A percentile compares a stretch with the other conserved stretches of the same genome.
These are phyloP conservation scores for Avena eriantha DNA, from an alignment of 176 grass and related monocot species.

Conservation along the genomic window DNA sequence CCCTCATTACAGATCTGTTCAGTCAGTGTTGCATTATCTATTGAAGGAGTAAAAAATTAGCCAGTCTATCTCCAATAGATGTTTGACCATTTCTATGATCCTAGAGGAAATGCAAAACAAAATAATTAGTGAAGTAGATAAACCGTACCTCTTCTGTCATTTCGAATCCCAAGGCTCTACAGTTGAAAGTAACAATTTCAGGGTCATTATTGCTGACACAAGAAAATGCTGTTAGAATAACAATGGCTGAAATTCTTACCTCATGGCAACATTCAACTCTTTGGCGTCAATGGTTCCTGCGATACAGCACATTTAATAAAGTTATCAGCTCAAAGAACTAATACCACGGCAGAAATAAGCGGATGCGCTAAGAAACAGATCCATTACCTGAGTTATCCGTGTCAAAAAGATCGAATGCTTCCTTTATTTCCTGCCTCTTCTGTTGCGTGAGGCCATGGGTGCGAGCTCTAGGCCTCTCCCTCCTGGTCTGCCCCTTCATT, in stretches of 20 bases:
- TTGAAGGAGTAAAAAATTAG: neutral
- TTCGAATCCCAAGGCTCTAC: constrained; percentile 96
- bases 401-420: constrained; percentile 92
- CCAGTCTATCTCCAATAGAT: neutral
- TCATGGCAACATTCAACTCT: constrained; percentile 95
- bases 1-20: neutral
- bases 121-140: neutral
- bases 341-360: neutral
- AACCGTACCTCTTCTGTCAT: constrained; percentile 80
- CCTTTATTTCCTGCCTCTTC: constrained; percentile 89
- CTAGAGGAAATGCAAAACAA: neutral
- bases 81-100: neutral
- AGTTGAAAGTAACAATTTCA: constrained; percentile 38
- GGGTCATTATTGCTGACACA: neutral
- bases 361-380: neutral
- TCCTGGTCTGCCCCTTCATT: constrained; percentile 57
- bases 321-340: neutral
- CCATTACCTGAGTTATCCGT: constrained; percentile 81
- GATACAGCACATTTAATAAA: constrained; percentile 18
- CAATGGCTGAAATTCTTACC: constrained; percentile 49
- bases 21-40: neutral
- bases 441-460: constrained; percentile 65
- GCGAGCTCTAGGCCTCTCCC: constrained; percentile 62
- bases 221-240: neutral
- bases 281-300: constrained; percentile 89